These are phyloP conservation scores for Calonectria hongkongensis DNA, from an alignment of 2,329 filamentous ascomycete genomes.

Conservation along the genomic window DNA sequence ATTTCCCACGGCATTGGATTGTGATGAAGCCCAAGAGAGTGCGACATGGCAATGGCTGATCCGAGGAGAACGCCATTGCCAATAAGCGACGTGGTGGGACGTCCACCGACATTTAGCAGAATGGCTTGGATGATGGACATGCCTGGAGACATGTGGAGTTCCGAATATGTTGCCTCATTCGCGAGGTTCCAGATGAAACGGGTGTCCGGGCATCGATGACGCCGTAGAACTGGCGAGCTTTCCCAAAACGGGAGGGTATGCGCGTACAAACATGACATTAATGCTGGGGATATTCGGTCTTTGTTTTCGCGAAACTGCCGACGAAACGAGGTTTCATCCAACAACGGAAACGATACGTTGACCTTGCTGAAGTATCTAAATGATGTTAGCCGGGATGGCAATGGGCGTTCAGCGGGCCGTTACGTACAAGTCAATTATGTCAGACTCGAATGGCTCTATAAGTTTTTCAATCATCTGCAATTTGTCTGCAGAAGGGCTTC, in stretches of 20 bases:
- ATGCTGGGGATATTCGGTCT: conserved; percentile 71
- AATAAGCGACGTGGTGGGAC: conserved; percentile 76
- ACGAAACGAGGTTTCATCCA: conserved; percentile 73
- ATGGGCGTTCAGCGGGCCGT: too few relatives aligned
- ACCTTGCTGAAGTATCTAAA: conserved; percentile 60
- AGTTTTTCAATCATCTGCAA: conserved; percentile 76
- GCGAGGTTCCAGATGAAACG: conserved; percentile 79
- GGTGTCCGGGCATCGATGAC: conserved; percentile 72
- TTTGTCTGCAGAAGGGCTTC: conserved; percentile 65
- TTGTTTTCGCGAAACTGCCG: conserved; percentile 66
- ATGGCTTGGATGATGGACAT: conserved; percentile 75
- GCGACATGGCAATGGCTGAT: conserved; percentile 70
- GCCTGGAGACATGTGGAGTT: conserved; percentile 75
- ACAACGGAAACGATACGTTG: conserved; percentile 77
- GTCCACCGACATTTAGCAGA: conserved; percentile 75
- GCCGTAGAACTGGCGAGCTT: conserved; percentile 64
- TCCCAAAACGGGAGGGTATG: conserved; percentile 76
- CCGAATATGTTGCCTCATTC: conserved; percentile 75
- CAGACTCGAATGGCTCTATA: conserved; percentile 71
- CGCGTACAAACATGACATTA: conserved; percentile 75
- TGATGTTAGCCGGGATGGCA: conserved; percentile 29
- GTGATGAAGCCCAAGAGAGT: conserved; percentile 73
- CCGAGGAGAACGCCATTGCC: conserved; percentile 73
- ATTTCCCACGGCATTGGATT: conserved; percentile 72
- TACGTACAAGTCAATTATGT: conserved; percentile 69